Percentiles rank a stretch among this genome's conserved stretches.
These are phyloP conservation scores for Phytophthora citrophthora DNA, from an alignment of 352 stramenopile species.

Conservation along the genomic window DNA sequence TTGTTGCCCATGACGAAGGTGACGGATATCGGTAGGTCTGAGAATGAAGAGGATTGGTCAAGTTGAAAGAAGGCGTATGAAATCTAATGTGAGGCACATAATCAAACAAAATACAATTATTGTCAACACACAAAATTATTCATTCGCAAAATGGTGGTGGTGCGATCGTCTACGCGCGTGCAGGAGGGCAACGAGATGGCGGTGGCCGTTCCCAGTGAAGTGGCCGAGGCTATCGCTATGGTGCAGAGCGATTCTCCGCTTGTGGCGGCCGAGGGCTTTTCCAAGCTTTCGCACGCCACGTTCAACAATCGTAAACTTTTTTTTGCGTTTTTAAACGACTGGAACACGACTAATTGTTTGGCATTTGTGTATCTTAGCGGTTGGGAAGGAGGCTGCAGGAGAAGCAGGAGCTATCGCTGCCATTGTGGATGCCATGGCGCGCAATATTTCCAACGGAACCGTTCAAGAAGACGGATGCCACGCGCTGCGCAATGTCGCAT, in stretches of 20 bases:
- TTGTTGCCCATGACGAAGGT: conserved; percentile 79
- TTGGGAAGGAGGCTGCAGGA: conserved; percentile 72
- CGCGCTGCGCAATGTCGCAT: conserved; percentile 76
- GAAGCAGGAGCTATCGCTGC: conserved; percentile 57
- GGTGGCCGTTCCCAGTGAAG: conserved; percentile 44
- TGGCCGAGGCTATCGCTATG: conserved; percentile 69
- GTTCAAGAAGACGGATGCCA: conserved; percentile 79
- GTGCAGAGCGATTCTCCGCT: conserved; percentile 65
- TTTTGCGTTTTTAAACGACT: not conserved
- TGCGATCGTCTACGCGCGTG: conserved; percentile 61
- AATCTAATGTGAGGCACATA: conserved; percentile 10
- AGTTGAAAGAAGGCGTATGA: not conserved
- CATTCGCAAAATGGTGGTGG: conserved; percentile 30
- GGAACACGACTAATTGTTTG: not conserved
- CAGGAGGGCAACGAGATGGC: conserved; percentile 45
- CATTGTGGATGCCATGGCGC: conserved; percentile 71
- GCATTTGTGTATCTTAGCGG: conserved; percentile 34
- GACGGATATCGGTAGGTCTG: conserved; percentile 6
- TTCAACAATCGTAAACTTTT: conserved; percentile 75
- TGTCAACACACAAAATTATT: too few relatives aligned
- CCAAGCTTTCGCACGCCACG: conserved; percentile 75
- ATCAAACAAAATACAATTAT: not conserved
- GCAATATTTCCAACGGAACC: conserved; percentile 65
- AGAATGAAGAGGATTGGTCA: conserved; percentile 7
- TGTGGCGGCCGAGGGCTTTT: conserved; percentile 62